These are phyloP conservation scores for Metschnikowia continentalis DNA, from an alignment of 805 yeast species.

Conservation along the genomic window DNA sequence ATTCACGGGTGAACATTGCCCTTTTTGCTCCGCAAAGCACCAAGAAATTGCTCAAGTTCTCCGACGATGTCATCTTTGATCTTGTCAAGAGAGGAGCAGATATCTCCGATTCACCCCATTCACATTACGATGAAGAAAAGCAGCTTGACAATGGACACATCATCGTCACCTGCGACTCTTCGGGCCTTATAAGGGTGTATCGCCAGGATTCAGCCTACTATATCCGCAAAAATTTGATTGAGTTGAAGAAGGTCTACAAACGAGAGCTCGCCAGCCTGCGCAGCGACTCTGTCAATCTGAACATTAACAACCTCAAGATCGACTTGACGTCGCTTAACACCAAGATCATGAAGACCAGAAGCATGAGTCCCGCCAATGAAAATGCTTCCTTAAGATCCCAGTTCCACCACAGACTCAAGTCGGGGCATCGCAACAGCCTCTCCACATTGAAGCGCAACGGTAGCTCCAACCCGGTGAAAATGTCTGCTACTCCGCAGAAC, in stretches of 20 bases:
- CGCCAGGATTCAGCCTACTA: conserved; percentile 69
- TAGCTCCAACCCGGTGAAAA: not conserved
- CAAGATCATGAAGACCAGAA: conserved; percentile 1
- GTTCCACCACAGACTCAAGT: conserved; percentile 7
- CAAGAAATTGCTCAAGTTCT: conserved; percentile 56
- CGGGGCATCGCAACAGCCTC: conserved; percentile 1
- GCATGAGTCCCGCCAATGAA: conserved; percentile 12
- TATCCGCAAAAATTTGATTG: conserved; percentile 25
- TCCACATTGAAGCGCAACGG: not conserved
- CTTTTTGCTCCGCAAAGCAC: conserved; percentile 73
- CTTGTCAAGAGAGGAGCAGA: conserved; percentile 29
- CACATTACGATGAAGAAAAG: not conserved
- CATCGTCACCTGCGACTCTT: conserved; percentile 71
- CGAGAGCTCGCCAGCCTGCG: conserved; percentile 1
- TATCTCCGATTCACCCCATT: conserved; percentile 6
- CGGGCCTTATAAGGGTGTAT: conserved; percentile 70
- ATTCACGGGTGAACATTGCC: conserved; percentile 68
- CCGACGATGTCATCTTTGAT: conserved; percentile 79
- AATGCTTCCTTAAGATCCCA: conserved; percentile 3
- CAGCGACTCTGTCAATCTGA: not conserved
- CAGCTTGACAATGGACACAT: conserved; percentile 36
- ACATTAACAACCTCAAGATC: conserved; percentile 1
- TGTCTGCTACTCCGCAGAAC: not conserved
- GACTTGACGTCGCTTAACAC: conserved; percentile 1
- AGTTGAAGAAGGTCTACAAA: conserved; percentile 6